Percentiles rank a stretch among this genome's conserved stretches.
Conservation (phyloP, 2,329 filamentous ascomycete species). For the Neonectria hederae region DNA sequence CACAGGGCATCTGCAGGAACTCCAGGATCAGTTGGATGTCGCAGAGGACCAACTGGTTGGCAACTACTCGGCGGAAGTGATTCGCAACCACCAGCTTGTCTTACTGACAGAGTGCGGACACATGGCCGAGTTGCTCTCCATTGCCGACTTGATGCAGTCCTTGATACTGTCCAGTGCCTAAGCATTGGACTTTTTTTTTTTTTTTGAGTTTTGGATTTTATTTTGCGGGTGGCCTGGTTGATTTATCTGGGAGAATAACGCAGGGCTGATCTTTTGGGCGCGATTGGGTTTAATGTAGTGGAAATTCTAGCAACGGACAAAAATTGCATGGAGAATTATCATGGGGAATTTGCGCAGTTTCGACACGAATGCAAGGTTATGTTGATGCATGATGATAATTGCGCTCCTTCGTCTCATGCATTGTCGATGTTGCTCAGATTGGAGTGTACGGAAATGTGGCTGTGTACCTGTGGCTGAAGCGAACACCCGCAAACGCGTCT, state of each 20-base stretch:
- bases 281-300: not conserved
- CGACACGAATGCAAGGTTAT: not conserved
- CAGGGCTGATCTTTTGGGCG: not conserved
- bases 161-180: conserved; percentile 11
- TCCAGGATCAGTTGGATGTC: conserved; percentile 27
- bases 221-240: not conserved
- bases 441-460: conserved; percentile 4
- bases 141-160: conserved; percentile 27
- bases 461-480: conserved; percentile 21
- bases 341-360: not conserved
- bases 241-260: not conserved
- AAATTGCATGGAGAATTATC: not conserved
- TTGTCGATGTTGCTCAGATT: not conserved
- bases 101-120: conserved; percentile 24
- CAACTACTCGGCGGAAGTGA: conserved; percentile 14
- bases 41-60: not conserved
- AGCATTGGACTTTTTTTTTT: not conserved
- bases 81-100: conserved; percentile 30
- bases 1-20: conserved; percentile 18
- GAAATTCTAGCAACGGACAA: not conserved
- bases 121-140: conserved; percentile 18
- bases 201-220: not conserved
- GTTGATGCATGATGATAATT: not conserved
- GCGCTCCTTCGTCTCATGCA: not conserved
- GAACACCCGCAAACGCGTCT: conserved; percentile 17